Percentiles rank a stretch among this genome's conserved stretches.
Conservation (phyloP, 306 rosid species). For the Fragaria ananassa region DNA sequence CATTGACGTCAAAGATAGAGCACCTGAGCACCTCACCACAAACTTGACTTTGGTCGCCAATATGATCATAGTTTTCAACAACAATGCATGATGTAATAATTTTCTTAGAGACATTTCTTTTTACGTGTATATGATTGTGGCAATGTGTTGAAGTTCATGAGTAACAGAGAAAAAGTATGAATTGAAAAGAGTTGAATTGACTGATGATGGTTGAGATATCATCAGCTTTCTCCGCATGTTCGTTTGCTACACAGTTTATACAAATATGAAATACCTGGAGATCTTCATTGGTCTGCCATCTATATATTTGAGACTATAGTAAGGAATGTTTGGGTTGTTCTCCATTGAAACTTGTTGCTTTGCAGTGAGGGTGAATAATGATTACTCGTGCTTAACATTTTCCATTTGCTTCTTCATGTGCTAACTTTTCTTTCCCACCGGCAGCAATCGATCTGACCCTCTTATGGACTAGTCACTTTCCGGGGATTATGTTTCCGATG, state of each 20-base stretch:
- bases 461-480: neutral
- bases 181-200: neutral
- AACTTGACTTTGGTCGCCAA: neutral
- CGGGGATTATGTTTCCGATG: neutral
- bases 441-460: neutral
- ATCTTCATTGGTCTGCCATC: neutral
- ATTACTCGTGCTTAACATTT: conserved; percentile 19
- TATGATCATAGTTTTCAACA: neutral
- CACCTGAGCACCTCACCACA: neutral
- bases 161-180: neutral
- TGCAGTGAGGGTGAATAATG: neutral
- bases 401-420: neutral
- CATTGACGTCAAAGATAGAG: neutral
- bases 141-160: neutral
- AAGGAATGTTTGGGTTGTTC: neutral
- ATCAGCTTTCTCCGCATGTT: conserved; percentile 9
- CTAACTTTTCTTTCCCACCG: neutral
- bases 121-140: neutral
- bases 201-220: neutral
- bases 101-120: neutral
- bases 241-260: neutral
- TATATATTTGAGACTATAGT: neutral
- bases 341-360: neutral
- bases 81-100: neutral
- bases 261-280: neutral